Evolutionary conservation across 2,329 filamentous ascomycete species (phyloP).

Genomic region (Aspergillus sp.): DNA sequence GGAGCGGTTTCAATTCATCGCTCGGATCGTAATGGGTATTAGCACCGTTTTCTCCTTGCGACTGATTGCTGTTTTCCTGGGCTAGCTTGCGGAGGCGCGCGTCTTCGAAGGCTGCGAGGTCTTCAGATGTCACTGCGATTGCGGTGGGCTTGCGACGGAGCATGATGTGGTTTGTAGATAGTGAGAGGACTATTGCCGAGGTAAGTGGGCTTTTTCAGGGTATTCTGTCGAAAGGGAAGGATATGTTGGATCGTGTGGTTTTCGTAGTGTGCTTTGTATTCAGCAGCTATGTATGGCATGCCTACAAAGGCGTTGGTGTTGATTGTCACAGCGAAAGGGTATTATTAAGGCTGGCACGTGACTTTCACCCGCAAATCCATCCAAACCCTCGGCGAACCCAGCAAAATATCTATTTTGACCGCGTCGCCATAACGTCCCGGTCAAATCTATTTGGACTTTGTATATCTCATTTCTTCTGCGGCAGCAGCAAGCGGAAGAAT

Average conservation of each 20-base stretch:
- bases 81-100: slow-evolving; percentile 23
- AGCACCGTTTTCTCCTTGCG: slow-evolving; percentile 12
- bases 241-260: background rate
- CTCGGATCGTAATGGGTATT: slow-evolving; percentile 36
- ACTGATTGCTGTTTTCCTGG: slow-evolving; percentile 18
- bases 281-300: background rate
- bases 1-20: slow-evolving; percentile 44
- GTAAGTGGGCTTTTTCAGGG: background rate
- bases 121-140: slow-evolving; percentile 43
- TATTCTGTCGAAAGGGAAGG: background rate
- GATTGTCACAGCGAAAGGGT: no score
- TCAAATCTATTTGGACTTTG: no score
- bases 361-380: no score
- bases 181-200: background rate
- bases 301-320: no score
- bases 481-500: slow-evolving; percentile 12
- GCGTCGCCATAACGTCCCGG: background rate
- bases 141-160: slow-evolving; percentile 45
- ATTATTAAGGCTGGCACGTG: no score
- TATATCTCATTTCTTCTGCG: background rate
- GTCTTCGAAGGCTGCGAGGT: slow-evolving; percentile 42
- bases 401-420: background rate
- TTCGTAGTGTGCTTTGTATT: background rate
- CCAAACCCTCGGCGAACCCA: no score
- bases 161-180: slow-evolving; percentile 24